Base-by-base conservation (phyloP, 73 alveolate species). In the Breviolum minutum region DNA sequence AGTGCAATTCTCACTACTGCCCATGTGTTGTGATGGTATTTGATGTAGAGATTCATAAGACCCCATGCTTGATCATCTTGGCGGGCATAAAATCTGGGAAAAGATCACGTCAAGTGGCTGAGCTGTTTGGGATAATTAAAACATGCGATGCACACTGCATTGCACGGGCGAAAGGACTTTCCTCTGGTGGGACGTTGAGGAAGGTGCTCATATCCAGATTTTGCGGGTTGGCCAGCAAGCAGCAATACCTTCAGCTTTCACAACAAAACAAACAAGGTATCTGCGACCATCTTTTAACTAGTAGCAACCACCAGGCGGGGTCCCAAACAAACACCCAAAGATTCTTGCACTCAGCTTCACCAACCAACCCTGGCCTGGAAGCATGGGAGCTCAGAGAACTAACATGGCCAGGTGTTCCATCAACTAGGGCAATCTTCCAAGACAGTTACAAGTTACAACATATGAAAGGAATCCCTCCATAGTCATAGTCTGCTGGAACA, bases 151-250 rank as follows among this genome's bases (percentile, higher is more conserved):
- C 91, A 70, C 91, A 30, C 24, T 62, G 91, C 91, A 82, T 82
- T 24, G 92, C 92, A 22, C 61, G 54, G 92, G 92, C 69, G n/a
- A 83, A 83, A 24, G 92, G 92, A 63, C 92, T 83, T n/a, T 83
- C 92, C 71, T 24, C 61, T 48, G 92, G 92, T 24, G 92, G 92
- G 24, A 83, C 92, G 24, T 83, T 48, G 54, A 83, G 92, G 73
- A 30, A 19, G 7, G 73, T 63, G 10, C 70, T 30, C 32, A 83
- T 17, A 48, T 83, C 92, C 74, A 60, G 32, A 32, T 83, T 83
- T n/a, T 83, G 92, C 16, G 92, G 92, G 92, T 83, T 83, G 24
- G 92, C 92, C 71, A 83, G 92, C 92, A 83, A 24, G 61, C 92
- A 83, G 92, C 92, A 83, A 40, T 83, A 83, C 92, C 54, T 40